Evolutionary conservation across 495 filamentous ascomycete genomes (phyloP).

Genomic region (Penicillium subrubescens): DNA sequence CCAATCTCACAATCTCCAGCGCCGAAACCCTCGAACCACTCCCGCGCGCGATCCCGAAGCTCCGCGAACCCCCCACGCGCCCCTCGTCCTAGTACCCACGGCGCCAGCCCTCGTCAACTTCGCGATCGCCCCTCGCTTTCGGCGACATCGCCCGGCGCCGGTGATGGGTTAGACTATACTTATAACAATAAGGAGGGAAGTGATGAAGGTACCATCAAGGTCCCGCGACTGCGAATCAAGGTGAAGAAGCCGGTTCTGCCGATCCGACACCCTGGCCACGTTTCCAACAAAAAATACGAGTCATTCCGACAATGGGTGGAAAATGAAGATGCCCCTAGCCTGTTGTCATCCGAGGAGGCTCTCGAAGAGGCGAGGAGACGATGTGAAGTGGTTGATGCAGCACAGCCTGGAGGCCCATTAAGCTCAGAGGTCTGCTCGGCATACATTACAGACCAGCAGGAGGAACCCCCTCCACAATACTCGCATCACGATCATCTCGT

Average conservation of each 20-base stretch:
- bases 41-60: conserved; percentile 39
- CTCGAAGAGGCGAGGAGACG: conserved; percentile 52
- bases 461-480: conserved; percentile 74
- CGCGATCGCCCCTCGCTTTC: conserved; percentile 35
- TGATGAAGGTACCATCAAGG: conserved; percentile 25
- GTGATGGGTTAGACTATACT: conserved; percentile 9
- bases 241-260: conserved; percentile 54
- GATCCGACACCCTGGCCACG: conserved; percentile 56
- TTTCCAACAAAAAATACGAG: conserved; percentile 44
- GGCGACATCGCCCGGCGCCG: conserved; percentile 17
- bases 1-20: conserved; percentile 36
- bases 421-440: conserved; percentile 70
- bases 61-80: conserved; percentile 26
- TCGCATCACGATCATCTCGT: conserved; percentile 83
- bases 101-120: conserved; percentile 27
- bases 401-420: conserved; percentile 72
- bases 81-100: conserved; percentile 22
- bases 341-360: conserved; percentile 59
- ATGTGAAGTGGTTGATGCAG: conserved; percentile 65
- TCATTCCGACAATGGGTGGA: conserved; percentile 63
- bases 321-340: conserved; percentile 39
- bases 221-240: conserved; percentile 53
- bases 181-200: conserved; percentile 22
- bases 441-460: conserved; percentile 75
- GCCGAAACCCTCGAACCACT: conserved; percentile 28